A percentile compares a stretch with the other conserved stretches of the same genome.
Evolutionary conservation across 345 rosid species (phyloP).

Genomic region (Turnera subulata): DNA sequence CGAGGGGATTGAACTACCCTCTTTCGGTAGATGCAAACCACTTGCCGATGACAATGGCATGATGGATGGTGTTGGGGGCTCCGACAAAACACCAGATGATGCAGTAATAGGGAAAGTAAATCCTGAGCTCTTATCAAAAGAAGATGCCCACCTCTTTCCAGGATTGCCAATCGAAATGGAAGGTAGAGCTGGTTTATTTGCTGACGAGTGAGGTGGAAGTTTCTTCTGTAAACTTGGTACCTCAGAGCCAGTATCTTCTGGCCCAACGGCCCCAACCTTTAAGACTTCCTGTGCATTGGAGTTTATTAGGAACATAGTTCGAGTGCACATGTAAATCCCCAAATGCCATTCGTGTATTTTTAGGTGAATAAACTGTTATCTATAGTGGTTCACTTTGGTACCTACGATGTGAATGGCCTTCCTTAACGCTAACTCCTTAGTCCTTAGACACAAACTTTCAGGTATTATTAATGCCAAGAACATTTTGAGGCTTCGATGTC

Average conservation of each 20-base stretch:
- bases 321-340: slow-evolving; percentile 1
- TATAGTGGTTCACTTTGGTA: too few relatives aligned
- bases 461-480: too few relatives aligned
- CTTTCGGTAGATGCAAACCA: slow-evolving; percentile 24
- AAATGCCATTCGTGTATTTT: not conserved
- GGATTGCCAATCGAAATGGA: slow-evolving; percentile 55
- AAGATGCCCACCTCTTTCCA: slow-evolving; percentile 39
- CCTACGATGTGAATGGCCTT: too few relatives aligned
- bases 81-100: slow-evolving; percentile 45
- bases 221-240: slow-evolving; percentile 31
- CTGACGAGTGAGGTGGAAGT: slow-evolving; percentile 42
- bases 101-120: slow-evolving; percentile 73
- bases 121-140: slow-evolving; percentile 47
- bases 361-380: too few relatives aligned
- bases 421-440: too few relatives aligned
- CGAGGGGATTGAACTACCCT: slow-evolving; percentile 23
- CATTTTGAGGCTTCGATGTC: too few relatives aligned
- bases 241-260: slow-evolving; percentile 25
- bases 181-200: slow-evolving; percentile 53
- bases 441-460: too few relatives aligned
- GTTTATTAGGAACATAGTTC: slow-evolving; percentile 13
- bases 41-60: slow-evolving; percentile 37
- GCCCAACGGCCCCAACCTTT: slow-evolving; percentile 25
- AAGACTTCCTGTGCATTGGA: slow-evolving; percentile 35
- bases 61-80: slow-evolving; percentile 86